A percentile compares a stretch with the other conserved stretches of the same genome.
Conservation (phyloP, 176 grass and related monocot genomes). For the Ensete glaucum region DNA sequence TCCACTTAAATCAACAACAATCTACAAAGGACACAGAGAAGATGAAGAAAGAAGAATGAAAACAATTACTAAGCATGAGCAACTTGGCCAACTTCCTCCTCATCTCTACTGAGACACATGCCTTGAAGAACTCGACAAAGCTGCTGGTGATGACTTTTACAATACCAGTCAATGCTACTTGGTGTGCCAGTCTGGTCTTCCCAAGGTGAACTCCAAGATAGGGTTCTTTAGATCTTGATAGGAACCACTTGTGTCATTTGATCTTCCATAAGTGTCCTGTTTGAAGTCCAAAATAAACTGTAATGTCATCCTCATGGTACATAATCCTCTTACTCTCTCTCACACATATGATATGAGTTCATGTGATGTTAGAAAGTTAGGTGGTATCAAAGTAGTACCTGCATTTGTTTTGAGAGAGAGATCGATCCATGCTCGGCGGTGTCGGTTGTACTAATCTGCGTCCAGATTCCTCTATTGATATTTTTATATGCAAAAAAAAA, state of each 20-base stretch:
- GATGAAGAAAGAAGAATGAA: too few relatives aligned
- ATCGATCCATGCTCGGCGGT: neutral
- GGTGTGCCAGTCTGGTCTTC: constrained; percentile 6
- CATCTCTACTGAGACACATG: too few relatives aligned
- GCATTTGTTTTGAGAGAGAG: neutral
- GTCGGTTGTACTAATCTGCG: neutral
- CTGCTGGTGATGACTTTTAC: too few relatives aligned
- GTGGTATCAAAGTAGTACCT: neutral
- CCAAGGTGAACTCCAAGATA: constrained; percentile 15
- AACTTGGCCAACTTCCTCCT: too few relatives aligned
- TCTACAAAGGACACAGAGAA: too few relatives aligned
- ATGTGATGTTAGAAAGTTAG: neutral
- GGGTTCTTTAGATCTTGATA: neutral
- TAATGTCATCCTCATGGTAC: neutral
- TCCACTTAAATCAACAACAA: too few relatives aligned
- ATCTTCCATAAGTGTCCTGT: neutral
- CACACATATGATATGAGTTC: neutral
- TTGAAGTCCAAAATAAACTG: neutral
- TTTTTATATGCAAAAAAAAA: neutral
- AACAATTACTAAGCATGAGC: too few relatives aligned
- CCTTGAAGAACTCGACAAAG: too few relatives aligned
- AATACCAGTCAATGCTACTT: neutral
- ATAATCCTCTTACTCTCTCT: neutral
- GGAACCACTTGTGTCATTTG: neutral
- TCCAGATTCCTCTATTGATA: neutral